Base-by-base conservation (phyloP, 352 stramenopile genomes). In the Phytophthora syringae region DNA sequence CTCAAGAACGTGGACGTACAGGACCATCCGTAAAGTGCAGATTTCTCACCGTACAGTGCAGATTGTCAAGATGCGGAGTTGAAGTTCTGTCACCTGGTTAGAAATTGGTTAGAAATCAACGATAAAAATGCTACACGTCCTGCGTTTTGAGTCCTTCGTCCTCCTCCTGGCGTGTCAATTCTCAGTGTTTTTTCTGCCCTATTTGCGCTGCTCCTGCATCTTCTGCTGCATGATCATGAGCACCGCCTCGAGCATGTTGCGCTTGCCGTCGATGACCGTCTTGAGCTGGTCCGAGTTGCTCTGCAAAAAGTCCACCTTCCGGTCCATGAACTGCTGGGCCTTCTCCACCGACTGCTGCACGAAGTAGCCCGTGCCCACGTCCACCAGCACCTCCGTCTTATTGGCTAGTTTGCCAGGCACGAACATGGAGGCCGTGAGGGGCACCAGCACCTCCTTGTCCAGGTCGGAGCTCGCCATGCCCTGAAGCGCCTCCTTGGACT, bases 311-410 rank as follows among this genome's bases (percentile, higher is more conserved):
- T 93, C 93, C 6, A 94, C 69, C 79, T 98, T 98, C 30, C 94
- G 76, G 66, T 98, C 90, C 80, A 98, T 89, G 64, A 98, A 97
- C 42, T 82, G 82, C 54, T 89, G 82, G 13, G 93, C 94, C 64
- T 98, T 89, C n/a, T 82, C 85, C 45, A 89, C 70, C 39, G 73
- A 90, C 61, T 98, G 97, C 78, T 98, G 90, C 24, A 96, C 87
- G 74, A 97, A 98, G 79, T 98, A 98, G 20, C 94, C 95, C 27
- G 95, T 98, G 27, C 95, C 95, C n/a, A 98, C 75, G 61, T 98
- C 95, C 55, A 98, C 92, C 34, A 98, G 79, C 42, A 98, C 80
- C 43, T 95, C 86, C 25, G 92, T 79, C 16, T 94, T 87, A 60
- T 96, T 91, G 30, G 81, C 69, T 27, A 98, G 80, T 54, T 79